Evolutionary conservation across 345 rosid genomes (phyloP), one percentile per base, ranked within the genome.

Genomic region (Populus deltoides): DNA sequence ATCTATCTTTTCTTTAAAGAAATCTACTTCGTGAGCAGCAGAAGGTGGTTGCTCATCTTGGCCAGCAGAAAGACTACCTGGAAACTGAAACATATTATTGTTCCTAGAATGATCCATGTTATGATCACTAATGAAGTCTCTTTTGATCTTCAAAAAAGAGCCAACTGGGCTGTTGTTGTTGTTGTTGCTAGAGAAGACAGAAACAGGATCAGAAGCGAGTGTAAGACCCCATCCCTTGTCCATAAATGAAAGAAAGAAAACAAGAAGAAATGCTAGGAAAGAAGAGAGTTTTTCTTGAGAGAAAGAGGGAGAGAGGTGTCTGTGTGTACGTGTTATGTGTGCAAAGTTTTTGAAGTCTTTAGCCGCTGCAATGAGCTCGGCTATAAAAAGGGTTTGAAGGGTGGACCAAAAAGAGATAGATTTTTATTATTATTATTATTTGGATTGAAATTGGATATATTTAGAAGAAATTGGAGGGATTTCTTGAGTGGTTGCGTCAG

Each of bases 191-290:
- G 86, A 7, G 79, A 82, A 80, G 77, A 85, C 78, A 75, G 78
- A 33, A 25, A 77, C 8, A 16, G 11, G 80, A 81, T 89, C 90
- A 77, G 94, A 90, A 84, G 92, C 92, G 79, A 90, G 95, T 76
- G 98, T 83, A 18, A 90, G 94, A 81, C 92, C 92, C 93, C 97
- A 92, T 81, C 95, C 91, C 80, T 83, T 90, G 88, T 92, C 98
- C 98, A 94, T 94, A 88, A 83, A 92, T 78, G n/a, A 70, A 75
- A 57, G 15, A 1, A 29, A 45, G 20, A 25, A 18, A 29, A 45
- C 27, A 53, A 25, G 41, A 16, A 68, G 76, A 73, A 79, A 27
- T 47, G 67, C 53, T 73, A 76, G 61, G 72, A 33, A 72, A 81
- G 80, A 65, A 67, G 57, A 29, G 45, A 36, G n/a, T 1, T 67